phyloP scores from a whole-genome alignment of 2,329 filamentous ascomycete genomes.

The Raffaelea ambrosiae region DNA sequence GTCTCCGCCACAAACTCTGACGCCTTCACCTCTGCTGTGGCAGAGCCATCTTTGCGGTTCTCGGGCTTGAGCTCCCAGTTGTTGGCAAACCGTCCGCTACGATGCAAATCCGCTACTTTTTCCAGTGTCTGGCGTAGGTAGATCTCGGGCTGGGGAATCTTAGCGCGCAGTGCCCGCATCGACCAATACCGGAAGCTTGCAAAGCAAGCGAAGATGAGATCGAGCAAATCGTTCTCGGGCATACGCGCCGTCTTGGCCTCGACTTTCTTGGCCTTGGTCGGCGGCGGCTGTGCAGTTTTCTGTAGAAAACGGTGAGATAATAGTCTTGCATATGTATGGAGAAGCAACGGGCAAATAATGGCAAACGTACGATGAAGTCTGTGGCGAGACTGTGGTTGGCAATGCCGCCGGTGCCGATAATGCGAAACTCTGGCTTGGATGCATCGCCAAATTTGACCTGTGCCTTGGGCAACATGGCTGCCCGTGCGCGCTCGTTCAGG shows the following conservation, averaged over 20 bases:
- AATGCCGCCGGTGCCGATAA: constrained; percentile 51
- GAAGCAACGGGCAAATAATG: too few relatives aligned
- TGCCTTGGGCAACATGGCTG: constrained; percentile 53
- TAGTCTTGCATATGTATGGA: not conserved
- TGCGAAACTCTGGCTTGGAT: constrained; percentile 36
- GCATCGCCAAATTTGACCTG: constrained; percentile 42
- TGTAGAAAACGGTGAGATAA: constrained; percentile 17
- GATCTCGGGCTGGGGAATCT: constrained; percentile 80
- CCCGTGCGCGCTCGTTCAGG: constrained; percentile 47
- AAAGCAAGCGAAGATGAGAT: constrained; percentile 78
- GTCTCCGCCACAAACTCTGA: constrained; percentile 30
- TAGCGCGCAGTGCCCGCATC: constrained; percentile 74
- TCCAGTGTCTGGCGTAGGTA: constrained; percentile 82
- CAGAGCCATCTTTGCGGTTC: constrained; percentile 45
- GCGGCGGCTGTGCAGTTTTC: constrained; percentile 40
- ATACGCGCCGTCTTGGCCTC: constrained; percentile 87
- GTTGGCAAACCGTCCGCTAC: constrained; percentile 76
- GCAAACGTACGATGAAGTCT: constrained; percentile 48
- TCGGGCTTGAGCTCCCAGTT: constrained; percentile 74
- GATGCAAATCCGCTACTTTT: constrained; percentile 73
- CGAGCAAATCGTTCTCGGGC: constrained; percentile 77
- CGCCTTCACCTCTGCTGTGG: constrained; percentile 42
- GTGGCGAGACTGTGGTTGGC: constrained; percentile 35
- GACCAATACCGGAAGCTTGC: constrained; percentile 84
- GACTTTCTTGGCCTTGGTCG: constrained; percentile 49